phyloP scores from a whole-genome alignment of 1,139 yeast genomes.

The Kurtzmaniella natalensis region DNA sequence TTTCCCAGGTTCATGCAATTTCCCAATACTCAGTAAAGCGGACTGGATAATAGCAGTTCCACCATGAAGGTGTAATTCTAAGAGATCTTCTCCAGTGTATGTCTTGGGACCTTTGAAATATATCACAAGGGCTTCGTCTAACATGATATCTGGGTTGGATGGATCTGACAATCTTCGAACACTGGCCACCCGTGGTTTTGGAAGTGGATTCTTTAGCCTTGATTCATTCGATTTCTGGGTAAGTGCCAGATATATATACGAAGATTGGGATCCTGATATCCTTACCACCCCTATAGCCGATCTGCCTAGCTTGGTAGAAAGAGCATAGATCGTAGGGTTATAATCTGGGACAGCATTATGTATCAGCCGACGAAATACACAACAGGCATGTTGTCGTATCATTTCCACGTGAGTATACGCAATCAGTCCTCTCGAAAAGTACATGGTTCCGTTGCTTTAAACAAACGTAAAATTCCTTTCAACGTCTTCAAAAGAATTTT shows the following conservation, averaged over 20 bases:
- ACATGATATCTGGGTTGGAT: constrained; percentile 24
- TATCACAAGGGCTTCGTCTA: constrained; percentile 76
- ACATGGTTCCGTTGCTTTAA: no score
- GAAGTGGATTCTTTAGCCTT: constrained; percentile 21
- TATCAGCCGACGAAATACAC: neutral
- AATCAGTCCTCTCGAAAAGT: no score
- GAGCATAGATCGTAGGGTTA: constrained; percentile 76
- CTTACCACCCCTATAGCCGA: constrained; percentile 88
- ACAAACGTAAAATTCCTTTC: no score
- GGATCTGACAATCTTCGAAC: constrained; percentile 52
- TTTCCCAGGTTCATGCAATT: constrained; percentile 39
- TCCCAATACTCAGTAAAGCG: constrained; percentile 59
- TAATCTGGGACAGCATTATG: constrained; percentile 3
- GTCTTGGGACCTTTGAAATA: constrained; percentile 74
- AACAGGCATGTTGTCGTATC: no score
- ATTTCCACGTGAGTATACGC: no score
- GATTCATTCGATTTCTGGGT: constrained; percentile 32
- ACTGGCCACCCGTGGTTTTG: constrained; percentile 51
- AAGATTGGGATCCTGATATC: constrained; percentile 68
- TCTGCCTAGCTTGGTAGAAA: constrained; percentile 77
- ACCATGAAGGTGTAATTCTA: constrained; percentile 90
- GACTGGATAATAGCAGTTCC: constrained; percentile 81
- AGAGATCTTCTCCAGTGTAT: constrained; percentile 87
- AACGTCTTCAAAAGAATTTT: no score
- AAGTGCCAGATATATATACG: constrained; percentile 40